Conservation (phyloP, 352 stramenopile genomes). For the Globisporangium carolinianum region DNA sequence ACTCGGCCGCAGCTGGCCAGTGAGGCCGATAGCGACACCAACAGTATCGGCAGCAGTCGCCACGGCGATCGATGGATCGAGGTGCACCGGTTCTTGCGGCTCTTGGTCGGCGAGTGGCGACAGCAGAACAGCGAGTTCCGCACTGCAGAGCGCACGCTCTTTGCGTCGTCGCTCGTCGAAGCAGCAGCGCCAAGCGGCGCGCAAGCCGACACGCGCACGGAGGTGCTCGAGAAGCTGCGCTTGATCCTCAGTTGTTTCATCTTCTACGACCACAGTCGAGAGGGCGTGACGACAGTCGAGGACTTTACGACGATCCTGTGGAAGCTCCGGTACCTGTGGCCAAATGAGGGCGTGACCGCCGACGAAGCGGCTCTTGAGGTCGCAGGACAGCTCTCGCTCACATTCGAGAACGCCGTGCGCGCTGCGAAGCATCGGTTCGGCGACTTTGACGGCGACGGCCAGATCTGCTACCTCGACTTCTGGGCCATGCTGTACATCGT, state of each 20-base stretch:
- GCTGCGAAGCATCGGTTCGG: conserved; percentile 39
- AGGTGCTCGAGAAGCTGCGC: conserved; percentile 41
- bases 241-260: conserved; percentile 67
- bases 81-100: conserved; percentile 51
- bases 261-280: conserved; percentile 61
- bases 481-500: conserved; percentile 82
- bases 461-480: conserved; percentile 77
- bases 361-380: conserved; percentile 22
- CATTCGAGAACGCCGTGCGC: conserved; percentile 47
- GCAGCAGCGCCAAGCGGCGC: background rate
- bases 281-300: conserved; percentile 29
- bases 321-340: conserved; percentile 60
- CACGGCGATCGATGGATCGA: conserved; percentile 37
- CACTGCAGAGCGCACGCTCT: conserved; percentile 37
- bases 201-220: background rate
- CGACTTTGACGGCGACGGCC: conserved; percentile 46
- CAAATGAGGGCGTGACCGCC: conserved; percentile 31
- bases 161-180: conserved; percentile 22
- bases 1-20: background rate
- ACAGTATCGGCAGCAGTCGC: background rate
- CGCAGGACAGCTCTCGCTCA: conserved; percentile 23
- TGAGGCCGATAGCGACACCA: background rate
- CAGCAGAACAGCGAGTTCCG: conserved; percentile 55
- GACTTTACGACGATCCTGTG: conserved; percentile 53
- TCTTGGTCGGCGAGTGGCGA: conserved; percentile 68